A percentile compares a stretch with the other conserved stretches of the same genome.
These are phyloP conservation scores for Trichosporon coremiiforme DNA, from an alignment of 1,284 basidiomycete genomes.

Conservation along the genomic window DNA sequence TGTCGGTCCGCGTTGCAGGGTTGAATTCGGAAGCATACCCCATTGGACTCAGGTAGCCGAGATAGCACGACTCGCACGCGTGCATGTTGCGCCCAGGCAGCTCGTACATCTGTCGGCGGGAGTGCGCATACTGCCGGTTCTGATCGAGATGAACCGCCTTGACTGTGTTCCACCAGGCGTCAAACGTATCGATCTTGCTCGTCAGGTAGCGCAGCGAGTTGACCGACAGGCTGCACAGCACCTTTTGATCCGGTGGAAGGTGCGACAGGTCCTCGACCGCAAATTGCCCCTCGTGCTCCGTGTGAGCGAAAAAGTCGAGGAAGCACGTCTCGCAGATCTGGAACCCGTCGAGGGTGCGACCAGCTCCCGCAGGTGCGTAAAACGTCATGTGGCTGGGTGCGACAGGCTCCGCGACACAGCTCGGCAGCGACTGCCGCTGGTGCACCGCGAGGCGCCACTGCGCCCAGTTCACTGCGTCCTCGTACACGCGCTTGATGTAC, in stretches of 20 bases:
- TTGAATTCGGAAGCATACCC: background rate
- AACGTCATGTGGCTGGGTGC: conserved; percentile 16
- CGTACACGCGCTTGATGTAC: background rate
- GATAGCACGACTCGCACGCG: conserved; percentile 6
- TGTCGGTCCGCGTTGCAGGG: background rate
- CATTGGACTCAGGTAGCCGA: background rate
- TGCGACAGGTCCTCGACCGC: background rate
- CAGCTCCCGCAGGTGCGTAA: background rate
- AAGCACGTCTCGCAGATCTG: conserved; percentile 9
- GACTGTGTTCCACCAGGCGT: background rate
- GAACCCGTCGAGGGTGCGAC: background rate
- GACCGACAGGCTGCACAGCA: conserved; percentile 9
- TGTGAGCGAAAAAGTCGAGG: conserved; percentile 11
- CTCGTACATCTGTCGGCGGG: background rate
- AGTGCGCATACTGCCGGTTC: background rate
- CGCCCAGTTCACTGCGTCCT: background rate
- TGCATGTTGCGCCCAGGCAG: conserved; percentile 4
- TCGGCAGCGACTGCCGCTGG: background rate
- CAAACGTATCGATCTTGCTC: conserved; percentile 4
- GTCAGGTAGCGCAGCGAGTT: conserved; percentile 14
- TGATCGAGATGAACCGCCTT: background rate
- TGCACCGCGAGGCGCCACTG: conserved; percentile 17
- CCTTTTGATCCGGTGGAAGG: background rate
- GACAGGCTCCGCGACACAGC: background rate
- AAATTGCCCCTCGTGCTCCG: background rate